Conservation (phyloP, 2,329 filamentous ascomycete genomes). For the Neofusicoccum umdonicola region DNA sequence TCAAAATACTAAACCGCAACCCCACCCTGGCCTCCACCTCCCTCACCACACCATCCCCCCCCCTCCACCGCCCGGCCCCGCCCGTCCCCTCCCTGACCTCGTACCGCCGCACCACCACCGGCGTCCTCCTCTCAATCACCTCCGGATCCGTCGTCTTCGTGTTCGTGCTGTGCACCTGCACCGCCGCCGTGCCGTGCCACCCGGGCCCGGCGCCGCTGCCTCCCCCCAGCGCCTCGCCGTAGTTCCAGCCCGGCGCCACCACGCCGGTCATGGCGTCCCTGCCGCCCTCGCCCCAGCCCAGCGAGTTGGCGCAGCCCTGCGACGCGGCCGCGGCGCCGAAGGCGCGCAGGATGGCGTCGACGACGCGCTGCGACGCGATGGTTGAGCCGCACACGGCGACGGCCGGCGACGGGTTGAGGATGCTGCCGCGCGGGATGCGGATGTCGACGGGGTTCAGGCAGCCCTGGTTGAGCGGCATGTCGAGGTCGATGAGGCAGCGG, state of each 20-base stretch:
- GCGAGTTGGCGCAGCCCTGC: constrained; percentile 25
- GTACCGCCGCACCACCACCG: constrained; percentile 33
- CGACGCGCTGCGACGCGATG: constrained; percentile 23
- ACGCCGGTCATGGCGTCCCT: constrained; percentile 22
- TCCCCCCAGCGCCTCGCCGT: constrained; percentile 37
- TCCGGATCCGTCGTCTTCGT: constrained; percentile 38
- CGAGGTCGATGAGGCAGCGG: constrained; percentile 34
- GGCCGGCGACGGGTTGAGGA: constrained; percentile 33
- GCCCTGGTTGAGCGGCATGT: constrained; percentile 43
- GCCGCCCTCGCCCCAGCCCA: constrained; percentile 31
- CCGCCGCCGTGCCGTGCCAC: constrained; percentile 32
- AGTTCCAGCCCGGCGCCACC: constrained; percentile 30
- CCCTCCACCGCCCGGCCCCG: constrained; percentile 28
- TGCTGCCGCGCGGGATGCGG: constrained; percentile 29
- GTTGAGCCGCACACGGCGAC: constrained; percentile 31
- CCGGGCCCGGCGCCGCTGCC: constrained; percentile 33
- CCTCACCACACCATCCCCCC: constrained; percentile 32
- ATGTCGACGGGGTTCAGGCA: constrained; percentile 38
- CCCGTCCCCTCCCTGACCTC: constrained; percentile 30
- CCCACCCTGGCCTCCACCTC: constrained; percentile 31
- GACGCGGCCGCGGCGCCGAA: constrained; percentile 20
- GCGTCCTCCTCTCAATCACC: constrained; percentile 35
- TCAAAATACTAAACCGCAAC: constrained; percentile 31
- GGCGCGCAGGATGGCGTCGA: constrained; percentile 25
- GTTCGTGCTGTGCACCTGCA: constrained; percentile 39